These are phyloP conservation scores for Cerioporus squamosus DNA, from an alignment of 1,284 basidiomycete genomes.

Conservation along the genomic window DNA sequence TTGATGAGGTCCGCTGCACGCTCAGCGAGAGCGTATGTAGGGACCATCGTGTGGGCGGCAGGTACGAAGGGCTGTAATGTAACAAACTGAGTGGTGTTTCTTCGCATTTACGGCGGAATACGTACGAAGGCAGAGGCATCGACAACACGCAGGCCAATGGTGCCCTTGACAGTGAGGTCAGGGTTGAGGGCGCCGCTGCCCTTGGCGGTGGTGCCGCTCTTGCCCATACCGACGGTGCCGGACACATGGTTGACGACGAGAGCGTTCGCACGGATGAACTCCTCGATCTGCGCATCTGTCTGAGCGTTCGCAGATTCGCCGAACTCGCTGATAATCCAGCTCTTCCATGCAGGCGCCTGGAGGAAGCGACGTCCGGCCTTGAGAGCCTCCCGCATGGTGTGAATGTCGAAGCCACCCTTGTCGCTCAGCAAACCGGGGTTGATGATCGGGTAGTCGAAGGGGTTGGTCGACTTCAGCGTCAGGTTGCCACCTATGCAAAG, in stretches of 20 bases:
- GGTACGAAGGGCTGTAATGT: conserved; percentile 25
- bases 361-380: conserved; percentile 21
- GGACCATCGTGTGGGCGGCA: conserved; percentile 26
- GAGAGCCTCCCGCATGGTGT: conserved; percentile 23
- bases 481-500: conserved; percentile 27
- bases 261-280: conserved; percentile 12
- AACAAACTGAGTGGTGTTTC: not conserved
- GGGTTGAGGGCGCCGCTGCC: conserved; percentile 34
- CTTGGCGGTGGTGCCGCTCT: not conserved
- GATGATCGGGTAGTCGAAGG: conserved; percentile 29
- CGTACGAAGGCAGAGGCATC: conserved; percentile 39
- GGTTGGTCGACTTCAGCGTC: conserved; percentile 25
- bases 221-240: conserved; percentile 7
- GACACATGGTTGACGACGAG: conserved; percentile 4
- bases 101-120: not conserved
- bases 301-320: conserved; percentile 1
- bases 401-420: conserved; percentile 25
- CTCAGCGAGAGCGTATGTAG: conserved; percentile 30
- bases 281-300: conserved; percentile 18
- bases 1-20: conserved; percentile 30
- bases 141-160: conserved; percentile 34
- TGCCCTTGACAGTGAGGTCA: conserved; percentile 36
- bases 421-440: conserved; percentile 23
- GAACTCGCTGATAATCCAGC: conserved; percentile 5
- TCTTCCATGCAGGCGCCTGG: conserved; percentile 20